Percentiles rank a stretch among this genome's conserved stretches.
These are phyloP conservation scores for Ilyonectria robusta DNA, from an alignment of 2,329 filamentous ascomycete genomes.

Conservation along the genomic window DNA sequence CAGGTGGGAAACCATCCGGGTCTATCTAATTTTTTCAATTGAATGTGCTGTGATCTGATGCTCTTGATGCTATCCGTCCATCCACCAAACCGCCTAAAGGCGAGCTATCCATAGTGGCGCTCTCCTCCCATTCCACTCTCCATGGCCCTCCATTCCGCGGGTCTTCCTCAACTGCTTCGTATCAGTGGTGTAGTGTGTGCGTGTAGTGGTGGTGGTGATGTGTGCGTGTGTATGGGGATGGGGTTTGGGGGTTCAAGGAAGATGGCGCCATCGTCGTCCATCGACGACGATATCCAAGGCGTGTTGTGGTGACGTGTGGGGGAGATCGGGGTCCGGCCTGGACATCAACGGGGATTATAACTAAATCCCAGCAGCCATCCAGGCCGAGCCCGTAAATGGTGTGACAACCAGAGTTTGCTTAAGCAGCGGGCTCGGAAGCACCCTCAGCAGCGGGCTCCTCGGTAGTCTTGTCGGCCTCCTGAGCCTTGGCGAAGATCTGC, in stretches of 20 bases:
- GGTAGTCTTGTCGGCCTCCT: conserved; percentile 45
- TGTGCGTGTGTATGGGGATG: conserved; percentile 35
- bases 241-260: conserved; percentile 30
- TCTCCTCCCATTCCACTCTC: conserved; percentile 41
- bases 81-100: conserved; percentile 40
- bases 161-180: conserved; percentile 37
- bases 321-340: conserved; percentile 24
- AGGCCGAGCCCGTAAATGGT: conserved; percentile 31
- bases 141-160: conserved; percentile 39
- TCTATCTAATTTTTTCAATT: conserved; percentile 47
- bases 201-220: conserved; percentile 16
- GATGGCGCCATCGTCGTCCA: conserved; percentile 24
- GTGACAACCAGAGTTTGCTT: conserved; percentile 31
- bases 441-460: conserved; percentile 40
- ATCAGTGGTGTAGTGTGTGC: conserved; percentile 32
- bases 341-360: conserved; percentile 29
- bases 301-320: conserved; percentile 43
- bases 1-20: background rate
- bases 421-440: conserved; percentile 32
- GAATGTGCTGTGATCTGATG: conserved; percentile 46
- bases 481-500: conserved; percentile 77
- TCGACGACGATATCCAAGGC: conserved; percentile 33
- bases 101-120: conserved; percentile 30
- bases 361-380: conserved; percentile 21
- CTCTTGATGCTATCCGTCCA: conserved; percentile 48